A percentile compares a stretch with the other conserved stretches of the same genome.
These are phyloP conservation scores for Amphicarpaea edgeworthii DNA, from an alignment of 306 rosid genomes.

Conservation along the genomic window DNA sequence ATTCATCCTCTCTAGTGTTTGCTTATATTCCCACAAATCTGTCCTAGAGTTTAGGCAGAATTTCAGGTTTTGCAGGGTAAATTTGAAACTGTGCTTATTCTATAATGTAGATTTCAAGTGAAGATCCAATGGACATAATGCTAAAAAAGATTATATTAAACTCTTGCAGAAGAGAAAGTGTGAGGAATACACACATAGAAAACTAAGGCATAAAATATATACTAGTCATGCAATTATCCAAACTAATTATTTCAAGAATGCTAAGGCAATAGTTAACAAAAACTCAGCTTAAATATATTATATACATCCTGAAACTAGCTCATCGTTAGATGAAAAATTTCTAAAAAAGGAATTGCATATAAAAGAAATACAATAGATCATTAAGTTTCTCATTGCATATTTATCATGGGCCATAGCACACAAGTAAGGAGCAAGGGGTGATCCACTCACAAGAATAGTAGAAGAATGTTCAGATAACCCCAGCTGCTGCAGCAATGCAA, in stretches of 20 bases:
- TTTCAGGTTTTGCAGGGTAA: conserved; percentile 15
- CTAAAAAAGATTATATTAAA: conserved; percentile 12
- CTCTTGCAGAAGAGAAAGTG: conserved; percentile 7
- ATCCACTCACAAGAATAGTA: conserved; percentile 59
- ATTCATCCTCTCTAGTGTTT: background rate
- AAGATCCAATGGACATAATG: conserved; percentile 9
- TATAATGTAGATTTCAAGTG: background rate
- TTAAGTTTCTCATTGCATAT: conserved; percentile 7
- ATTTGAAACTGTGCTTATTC: background rate
- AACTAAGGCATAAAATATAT: conserved; percentile 6
- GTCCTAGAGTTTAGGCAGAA: background rate
- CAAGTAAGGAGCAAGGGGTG: conserved; percentile 31
- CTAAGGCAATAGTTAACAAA: background rate
- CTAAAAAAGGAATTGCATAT: background rate
- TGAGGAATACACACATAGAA: background rate
- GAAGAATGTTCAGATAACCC: conserved; percentile 67
- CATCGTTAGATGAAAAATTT: conserved; percentile 18
- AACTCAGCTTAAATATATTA: background rate
- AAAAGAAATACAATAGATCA: background rate
- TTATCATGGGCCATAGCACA: conserved; percentile 9
- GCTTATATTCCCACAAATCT: background rate
- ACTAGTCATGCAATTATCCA: conserved; percentile 8
- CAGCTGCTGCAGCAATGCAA: conserved; percentile 64
- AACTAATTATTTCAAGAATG: conserved; percentile 17
- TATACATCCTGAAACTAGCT: background rate